phyloP scores from a whole-genome alignment of 2,329 filamentous ascomycete species.

The Arthrobotrys megalospora region DNA sequence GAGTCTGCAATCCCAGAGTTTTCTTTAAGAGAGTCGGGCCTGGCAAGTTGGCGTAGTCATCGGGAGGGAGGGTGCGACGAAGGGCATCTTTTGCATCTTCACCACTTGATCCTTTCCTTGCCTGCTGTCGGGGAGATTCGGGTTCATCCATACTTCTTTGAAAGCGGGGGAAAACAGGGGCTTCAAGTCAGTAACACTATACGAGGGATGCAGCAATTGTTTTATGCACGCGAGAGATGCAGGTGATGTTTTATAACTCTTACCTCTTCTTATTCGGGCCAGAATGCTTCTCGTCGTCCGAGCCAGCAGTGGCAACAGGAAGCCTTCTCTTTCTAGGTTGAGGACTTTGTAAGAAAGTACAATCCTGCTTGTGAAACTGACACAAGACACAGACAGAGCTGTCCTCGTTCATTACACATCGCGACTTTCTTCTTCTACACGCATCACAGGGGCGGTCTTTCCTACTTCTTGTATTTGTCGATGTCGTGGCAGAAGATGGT shows the following conservation, averaged over 20 bases:
- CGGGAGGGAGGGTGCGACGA: slow-evolving; percentile 59
- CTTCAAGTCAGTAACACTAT: slow-evolving; percentile 35
- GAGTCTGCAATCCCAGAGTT: slow-evolving; percentile 80
- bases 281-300: slow-evolving; percentile 70
- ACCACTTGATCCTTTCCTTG: slow-evolving; percentile 40
- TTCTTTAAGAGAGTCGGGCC: slow-evolving; percentile 59
- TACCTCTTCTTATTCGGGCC: slow-evolving; percentile 79
- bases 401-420: slow-evolving; percentile 84
- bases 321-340: slow-evolving; percentile 85
- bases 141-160: slow-evolving; percentile 63
- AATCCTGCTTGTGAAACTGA: slow-evolving; percentile 82
- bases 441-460: slow-evolving; percentile 77
- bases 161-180: slow-evolving; percentile 42
- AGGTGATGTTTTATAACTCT: slow-evolving; percentile 27
- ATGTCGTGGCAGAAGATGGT: slow-evolving; percentile 55
- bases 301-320: slow-evolving; percentile 70
- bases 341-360: slow-evolving; percentile 83
- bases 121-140: slow-evolving; percentile 61
- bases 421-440: slow-evolving; percentile 80
- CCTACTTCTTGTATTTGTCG: slow-evolving; percentile 67
- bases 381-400: slow-evolving; percentile 81
- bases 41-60: slow-evolving; percentile 56
- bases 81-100: slow-evolving; percentile 59
- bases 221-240: slow-evolving; percentile 41
- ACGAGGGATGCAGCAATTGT: slow-evolving; percentile 37